Percentiles rank a stretch among this genome's conserved stretches.
Evolutionary conservation across 805 yeast species (phyloP).

Genomic region (Grigorovia transvaalensis): DNA sequence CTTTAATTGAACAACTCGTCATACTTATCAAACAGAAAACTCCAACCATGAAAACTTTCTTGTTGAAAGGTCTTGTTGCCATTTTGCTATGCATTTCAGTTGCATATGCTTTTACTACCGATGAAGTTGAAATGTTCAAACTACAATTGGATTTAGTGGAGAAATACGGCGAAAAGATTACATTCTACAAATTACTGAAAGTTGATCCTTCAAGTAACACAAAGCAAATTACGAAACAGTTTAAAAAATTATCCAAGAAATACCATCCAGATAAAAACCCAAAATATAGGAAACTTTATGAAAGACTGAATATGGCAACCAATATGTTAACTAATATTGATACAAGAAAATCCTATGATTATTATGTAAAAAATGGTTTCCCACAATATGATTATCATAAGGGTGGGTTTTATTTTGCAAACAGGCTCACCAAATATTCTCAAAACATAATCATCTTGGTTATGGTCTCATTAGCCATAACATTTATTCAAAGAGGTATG

Average conservation of each 20-base stretch:
- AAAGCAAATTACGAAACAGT: conserved; percentile 52
- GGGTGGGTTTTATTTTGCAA: conserved; percentile 43
- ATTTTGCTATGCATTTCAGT: conserved; percentile 15
- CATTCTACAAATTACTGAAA: conserved; percentile 60
- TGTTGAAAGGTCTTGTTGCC: conserved; percentile 3
- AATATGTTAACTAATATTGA: conserved; percentile 56
- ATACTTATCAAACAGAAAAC: background rate
- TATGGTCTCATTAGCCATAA: conserved; percentile 41
- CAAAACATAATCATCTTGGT: conserved; percentile 32
- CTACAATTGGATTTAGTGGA: conserved; percentile 51
- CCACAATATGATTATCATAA: conserved; percentile 71
- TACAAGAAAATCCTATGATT: conserved; percentile 68
- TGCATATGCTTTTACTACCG: conserved; percentile 44
- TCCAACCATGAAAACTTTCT: background rate
- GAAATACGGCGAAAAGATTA: conserved; percentile 50
- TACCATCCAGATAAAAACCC: conserved; percentile 79
- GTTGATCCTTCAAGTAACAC: conserved; percentile 32
- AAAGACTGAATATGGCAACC: conserved; percentile 66
- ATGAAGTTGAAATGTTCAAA: conserved; percentile 74
- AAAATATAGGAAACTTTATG: conserved; percentile 44
- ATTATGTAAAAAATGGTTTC: conserved; percentile 71
- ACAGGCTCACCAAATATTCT: conserved; percentile 56
- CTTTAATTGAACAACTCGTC: background rate
- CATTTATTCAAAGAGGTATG: conserved; percentile 48
- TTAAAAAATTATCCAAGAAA: conserved; percentile 57